Base-by-base conservation (phyloP, 805 yeast genomes). In the Maudiozyma barnettii region DNA sequence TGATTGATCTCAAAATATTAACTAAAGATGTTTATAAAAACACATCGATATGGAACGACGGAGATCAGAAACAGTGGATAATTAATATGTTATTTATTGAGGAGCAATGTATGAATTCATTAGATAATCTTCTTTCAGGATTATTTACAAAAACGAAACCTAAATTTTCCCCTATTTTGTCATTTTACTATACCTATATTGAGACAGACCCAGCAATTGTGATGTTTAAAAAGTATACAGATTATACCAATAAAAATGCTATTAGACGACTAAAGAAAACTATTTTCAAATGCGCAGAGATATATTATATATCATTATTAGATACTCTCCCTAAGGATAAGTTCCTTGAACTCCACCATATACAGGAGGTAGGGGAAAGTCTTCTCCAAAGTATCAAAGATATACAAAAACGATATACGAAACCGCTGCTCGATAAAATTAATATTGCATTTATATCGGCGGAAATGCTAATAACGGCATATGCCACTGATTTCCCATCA, bases 361-460 rank as follows among this genome's bases (percentile, higher is more conserved):
- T 84, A 2, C 70, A 77, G 41, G 74, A 78, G 39, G 69, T 82
- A 4, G 78, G 82, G 0, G 81, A 79, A 42, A 57, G 61, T 36
- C 72, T 85, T 19, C 70, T 79, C 8, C 63, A 64, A 2, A 72
- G 72, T 30, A 75, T 82, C 16, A 68, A 74, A 47, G 55, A 57
- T 18, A 59, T 83, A 23, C 85, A 81, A 52, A 81, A 77, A 50
- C 64, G 78, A 50, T 85, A 81, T 56, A 76, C 75, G 35, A 67
- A 65, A 39, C 82, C 87, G 0, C 63, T 85, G n/a, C 63, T 84
- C 40, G 88, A 79, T 19, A 69, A 69, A 48, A 61, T 84, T 4
- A 63, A 72, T 41, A 74, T 85, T 33, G 64, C 84, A 1, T 62
- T 66, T 30, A 74, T 75, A 1, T 69, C 73, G 26, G 80, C 77